phyloP scores from a whole-genome alignment of 139 green algal genomes.

The Nannochloris sp. region DNA sequence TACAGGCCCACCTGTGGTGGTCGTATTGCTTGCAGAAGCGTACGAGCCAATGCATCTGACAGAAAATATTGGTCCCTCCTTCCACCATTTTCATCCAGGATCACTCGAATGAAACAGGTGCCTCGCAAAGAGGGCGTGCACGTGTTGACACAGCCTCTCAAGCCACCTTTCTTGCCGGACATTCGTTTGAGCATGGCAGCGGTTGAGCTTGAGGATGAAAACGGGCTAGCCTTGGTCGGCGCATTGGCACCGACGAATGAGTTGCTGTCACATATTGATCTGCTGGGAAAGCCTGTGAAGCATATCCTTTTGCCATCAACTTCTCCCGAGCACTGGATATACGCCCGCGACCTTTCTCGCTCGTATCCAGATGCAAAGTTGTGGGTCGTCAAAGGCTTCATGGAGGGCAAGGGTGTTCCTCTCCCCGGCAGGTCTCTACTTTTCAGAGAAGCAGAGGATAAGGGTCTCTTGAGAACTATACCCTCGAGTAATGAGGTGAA shows the following conservation, averaged over 20 bases:
- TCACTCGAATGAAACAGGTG: constrained; percentile 17
- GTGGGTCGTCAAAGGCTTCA: constrained; percentile 21
- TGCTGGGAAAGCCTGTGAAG: constrained; percentile 9
- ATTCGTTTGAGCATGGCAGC: constrained; percentile 20
- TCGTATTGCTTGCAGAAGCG: no score
- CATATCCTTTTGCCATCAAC: constrained; percentile 28
- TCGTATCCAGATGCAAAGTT: constrained; percentile 22
- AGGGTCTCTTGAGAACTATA: constrained; percentile 6
- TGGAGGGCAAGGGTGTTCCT: constrained; percentile 23
- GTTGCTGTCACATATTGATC: constrained; percentile 4
- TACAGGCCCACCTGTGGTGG: no score
- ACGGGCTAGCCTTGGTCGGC: constrained; percentile 11
- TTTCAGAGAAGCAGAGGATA: neutral
- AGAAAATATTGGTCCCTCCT: constrained; percentile 19
- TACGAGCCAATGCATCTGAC: neutral
- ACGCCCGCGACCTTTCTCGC: neutral
- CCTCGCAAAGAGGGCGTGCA: constrained; percentile 10
- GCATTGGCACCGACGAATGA: constrained; percentile 22
- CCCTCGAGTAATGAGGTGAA: neutral
- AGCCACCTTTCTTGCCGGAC: constrained; percentile 7
- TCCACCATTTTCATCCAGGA: constrained; percentile 18
- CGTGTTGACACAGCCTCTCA: constrained; percentile 22
- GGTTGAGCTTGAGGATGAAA: constrained; percentile 10
- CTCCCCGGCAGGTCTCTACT: constrained; percentile 14
- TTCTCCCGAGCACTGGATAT: constrained; percentile 31